phyloP scores from a whole-genome alignment of 148 eudicot species.

The Simmondsia chinensis region DNA sequence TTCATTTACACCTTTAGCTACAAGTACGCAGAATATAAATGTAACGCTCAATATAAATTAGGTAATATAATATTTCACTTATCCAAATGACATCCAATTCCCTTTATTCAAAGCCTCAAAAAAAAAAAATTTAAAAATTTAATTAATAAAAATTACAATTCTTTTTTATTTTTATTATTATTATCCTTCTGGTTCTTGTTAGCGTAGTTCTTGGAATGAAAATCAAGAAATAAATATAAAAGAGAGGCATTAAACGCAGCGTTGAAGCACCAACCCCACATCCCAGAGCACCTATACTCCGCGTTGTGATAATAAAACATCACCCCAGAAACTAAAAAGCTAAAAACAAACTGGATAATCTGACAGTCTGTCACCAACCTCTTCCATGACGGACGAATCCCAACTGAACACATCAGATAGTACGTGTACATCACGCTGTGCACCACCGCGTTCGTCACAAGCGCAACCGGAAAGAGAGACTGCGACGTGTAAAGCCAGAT shows the following conservation, averaged over 20 bases:
- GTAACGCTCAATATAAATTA: too few relatives aligned
- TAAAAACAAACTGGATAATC: constrained; percentile 75
- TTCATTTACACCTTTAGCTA: too few relatives aligned
- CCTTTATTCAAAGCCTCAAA: too few relatives aligned
- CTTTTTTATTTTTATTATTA: constrained; percentile 9
- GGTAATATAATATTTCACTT: too few relatives aligned
- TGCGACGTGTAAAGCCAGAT: constrained; percentile 53
- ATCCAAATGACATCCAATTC: too few relatives aligned
- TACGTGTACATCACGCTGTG: constrained; percentile 86
- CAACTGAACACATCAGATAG: constrained; percentile 53
- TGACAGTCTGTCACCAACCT: constrained; percentile 73
- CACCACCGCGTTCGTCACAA: constrained; percentile 60
- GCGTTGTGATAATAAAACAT: constrained; percentile 66
- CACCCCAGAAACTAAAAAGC: constrained; percentile 53
- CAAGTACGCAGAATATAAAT: too few relatives aligned
- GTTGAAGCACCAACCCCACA: constrained; percentile 76
- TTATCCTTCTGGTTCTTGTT: constrained; percentile 19
- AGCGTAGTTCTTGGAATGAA: constrained; percentile 62
- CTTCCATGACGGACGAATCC: constrained; percentile 82
- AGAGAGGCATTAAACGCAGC: constrained; percentile 74
- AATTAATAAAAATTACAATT: constrained; percentile 1
- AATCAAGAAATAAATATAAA: constrained; percentile 65
- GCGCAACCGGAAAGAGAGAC: constrained; percentile 59
- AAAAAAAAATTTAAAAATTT: too few relatives aligned
- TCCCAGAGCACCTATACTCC: constrained; percentile 47